phyloP scores from a whole-genome alignment of 2,329 filamentous ascomycete species.

The Huntiella bhutanensis region DNA sequence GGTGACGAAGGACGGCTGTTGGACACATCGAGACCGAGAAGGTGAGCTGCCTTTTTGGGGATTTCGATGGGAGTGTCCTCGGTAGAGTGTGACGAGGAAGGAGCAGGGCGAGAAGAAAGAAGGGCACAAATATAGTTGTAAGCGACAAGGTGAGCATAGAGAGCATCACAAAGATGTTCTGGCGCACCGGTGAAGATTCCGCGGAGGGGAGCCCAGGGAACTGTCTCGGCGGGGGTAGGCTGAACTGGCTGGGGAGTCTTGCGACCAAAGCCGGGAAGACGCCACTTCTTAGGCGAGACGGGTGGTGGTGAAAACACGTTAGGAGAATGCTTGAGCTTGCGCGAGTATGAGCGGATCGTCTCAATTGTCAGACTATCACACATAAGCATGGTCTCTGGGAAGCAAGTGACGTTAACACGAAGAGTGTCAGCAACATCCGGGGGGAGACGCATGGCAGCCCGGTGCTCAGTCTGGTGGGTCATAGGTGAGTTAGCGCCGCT shows the following conservation, averaged over 20 bases:
- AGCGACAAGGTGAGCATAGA: constrained; percentile 39
- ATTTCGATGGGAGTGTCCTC: constrained; percentile 18
- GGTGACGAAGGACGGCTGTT: constrained; percentile 13
- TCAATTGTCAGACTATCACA: constrained; percentile 36
- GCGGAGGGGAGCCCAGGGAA: constrained; percentile 26
- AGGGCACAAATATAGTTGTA: constrained; percentile 36
- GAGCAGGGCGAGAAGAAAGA: constrained; percentile 12
- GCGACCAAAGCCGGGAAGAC: constrained; percentile 6
- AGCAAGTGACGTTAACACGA: constrained; percentile 33
- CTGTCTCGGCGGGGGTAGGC: background rate
- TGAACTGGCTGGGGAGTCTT: background rate
- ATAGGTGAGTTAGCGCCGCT: background rate
- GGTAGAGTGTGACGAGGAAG: constrained; percentile 2
- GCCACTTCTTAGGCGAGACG: constrained; percentile 7
- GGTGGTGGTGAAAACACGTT: background rate
- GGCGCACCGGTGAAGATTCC: constrained; percentile 33
- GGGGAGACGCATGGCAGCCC: constrained; percentile 27
- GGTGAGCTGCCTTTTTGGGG: constrained; percentile 32
- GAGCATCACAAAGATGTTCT: constrained; percentile 36
- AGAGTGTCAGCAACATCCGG: constrained; percentile 35
- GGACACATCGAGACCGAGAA: constrained; percentile 26
- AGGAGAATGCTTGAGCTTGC: constrained; percentile 27
- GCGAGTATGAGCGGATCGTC: constrained; percentile 36
- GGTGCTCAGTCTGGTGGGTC: background rate
- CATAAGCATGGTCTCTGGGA: constrained; percentile 39